Evolutionary conservation across 2,329 filamentous ascomycete species (phyloP).

Genomic region (Rhytidhysteron rufulum): DNA sequence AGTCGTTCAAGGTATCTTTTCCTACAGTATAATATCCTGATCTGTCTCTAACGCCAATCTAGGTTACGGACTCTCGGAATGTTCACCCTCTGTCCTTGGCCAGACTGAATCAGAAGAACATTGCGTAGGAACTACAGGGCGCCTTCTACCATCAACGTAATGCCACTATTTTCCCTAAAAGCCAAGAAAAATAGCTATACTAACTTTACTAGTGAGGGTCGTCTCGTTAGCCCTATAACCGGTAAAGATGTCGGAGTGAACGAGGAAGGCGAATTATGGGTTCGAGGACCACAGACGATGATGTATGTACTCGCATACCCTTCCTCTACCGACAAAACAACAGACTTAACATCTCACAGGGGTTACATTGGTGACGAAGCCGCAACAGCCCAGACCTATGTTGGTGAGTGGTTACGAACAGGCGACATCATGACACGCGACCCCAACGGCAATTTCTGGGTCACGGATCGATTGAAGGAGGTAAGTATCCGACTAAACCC

Average conservation of each 20-base stretch:
- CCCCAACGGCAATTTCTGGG: constrained; percentile 23
- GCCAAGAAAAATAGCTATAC: too few relatives aligned
- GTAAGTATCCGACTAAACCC: not conserved
- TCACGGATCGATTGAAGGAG: constrained; percentile 28
- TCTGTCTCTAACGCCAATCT: not conserved
- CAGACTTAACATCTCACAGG: not conserved
- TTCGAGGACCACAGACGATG: constrained; percentile 8
- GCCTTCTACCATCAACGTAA: constrained; percentile 4
- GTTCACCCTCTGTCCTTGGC: constrained; percentile 7
- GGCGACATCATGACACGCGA: constrained; percentile 27
- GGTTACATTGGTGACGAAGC: constrained; percentile 8
- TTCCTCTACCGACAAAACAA: not conserved
- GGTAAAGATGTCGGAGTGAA: constrained; percentile 1
- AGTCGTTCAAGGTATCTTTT: constrained; percentile 5
- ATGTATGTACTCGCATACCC: constrained; percentile 6
- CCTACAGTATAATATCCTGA: not conserved
- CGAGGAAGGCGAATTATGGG: constrained; percentile 3
- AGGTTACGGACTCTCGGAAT: constrained; percentile 9
- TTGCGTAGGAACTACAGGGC: constrained; percentile 7
- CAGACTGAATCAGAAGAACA: constrained; percentile 10
- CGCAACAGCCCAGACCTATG: constrained; percentile 7
- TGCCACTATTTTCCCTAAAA: too few relatives aligned
- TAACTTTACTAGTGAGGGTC: constrained; percentile 4
- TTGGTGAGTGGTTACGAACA: constrained; percentile 20
- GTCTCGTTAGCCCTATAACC: constrained; percentile 4